These are phyloP conservation scores for Ceratobasidium theobromae DNA, from an alignment of 1,284 basidiomycete species.

Conservation along the genomic window DNA sequence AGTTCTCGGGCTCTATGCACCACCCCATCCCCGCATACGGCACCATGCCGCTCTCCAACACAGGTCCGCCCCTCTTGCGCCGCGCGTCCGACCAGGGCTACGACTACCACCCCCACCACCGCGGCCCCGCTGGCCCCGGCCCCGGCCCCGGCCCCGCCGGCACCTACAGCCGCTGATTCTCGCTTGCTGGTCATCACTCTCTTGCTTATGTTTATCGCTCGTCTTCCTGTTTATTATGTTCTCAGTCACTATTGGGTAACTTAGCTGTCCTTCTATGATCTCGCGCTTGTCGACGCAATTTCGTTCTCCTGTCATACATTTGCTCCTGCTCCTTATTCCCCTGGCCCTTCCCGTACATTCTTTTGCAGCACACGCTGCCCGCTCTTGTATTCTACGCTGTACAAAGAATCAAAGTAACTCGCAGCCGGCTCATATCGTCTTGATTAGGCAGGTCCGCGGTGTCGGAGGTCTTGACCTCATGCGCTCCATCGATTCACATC, in stretches of 20 bases:
- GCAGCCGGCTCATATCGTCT: slow-evolving; percentile 9
- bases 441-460: slow-evolving; percentile 7
- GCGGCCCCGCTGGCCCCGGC: neutral
- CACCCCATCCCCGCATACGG: slow-evolving; percentile 13
- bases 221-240: slow-evolving; percentile 18
- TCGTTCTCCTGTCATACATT: slow-evolving; percentile 33
- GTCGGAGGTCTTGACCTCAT: slow-evolving; percentile 26
- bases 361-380: too few species aligned
- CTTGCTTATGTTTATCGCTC: slow-evolving; percentile 26
- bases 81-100: slow-evolving; percentile 16
- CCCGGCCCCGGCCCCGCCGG: too few species aligned
- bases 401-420: slow-evolving; percentile 27
- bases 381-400: slow-evolving; percentile 30
- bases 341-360: slow-evolving; percentile 3
- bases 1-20: neutral
- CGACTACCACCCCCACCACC: neutral
- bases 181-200: slow-evolving; percentile 7
- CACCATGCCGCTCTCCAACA: neutral
- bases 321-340: neutral
- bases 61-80: neutral
- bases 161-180: too few species aligned
- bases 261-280: neutral
- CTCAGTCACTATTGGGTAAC: slow-evolving; percentile 10
- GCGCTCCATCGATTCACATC: neutral
- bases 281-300: slow-evolving; percentile 29